These are phyloP conservation scores for Anacardium occidentale DNA, from an alignment of 345 rosid species.

Conservation along the genomic window DNA sequence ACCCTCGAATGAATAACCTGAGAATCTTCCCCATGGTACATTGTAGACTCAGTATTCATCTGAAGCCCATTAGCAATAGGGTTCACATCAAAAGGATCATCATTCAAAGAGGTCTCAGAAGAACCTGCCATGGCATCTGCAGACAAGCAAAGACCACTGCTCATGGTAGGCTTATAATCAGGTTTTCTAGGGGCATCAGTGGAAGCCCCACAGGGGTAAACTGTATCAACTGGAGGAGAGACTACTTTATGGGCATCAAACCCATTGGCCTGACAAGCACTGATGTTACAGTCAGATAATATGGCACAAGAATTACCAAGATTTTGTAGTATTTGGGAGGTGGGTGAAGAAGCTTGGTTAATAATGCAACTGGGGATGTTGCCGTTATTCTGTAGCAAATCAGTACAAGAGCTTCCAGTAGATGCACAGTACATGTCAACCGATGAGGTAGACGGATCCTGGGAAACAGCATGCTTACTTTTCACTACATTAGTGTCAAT, in stretches of 20 bases:
- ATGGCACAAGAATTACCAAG: not conserved
- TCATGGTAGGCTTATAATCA: too few relatives aligned
- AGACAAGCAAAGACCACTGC: too few relatives aligned
- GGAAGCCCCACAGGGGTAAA: too few relatives aligned
- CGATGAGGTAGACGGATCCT: not conserved
- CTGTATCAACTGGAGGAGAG: too few relatives aligned
- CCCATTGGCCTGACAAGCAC: too few relatives aligned
- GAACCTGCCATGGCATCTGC: too few relatives aligned
- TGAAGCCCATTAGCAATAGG: not conserved
- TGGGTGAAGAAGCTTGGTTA: not conserved
- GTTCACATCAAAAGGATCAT: conserved; percentile 10
- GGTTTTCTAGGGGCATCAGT: too few relatives aligned
- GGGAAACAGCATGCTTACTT: too few relatives aligned
- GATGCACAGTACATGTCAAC: not conserved
- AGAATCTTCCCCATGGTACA: conserved; percentile 8
- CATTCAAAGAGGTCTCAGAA: too few relatives aligned
- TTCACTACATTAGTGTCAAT: too few relatives aligned
- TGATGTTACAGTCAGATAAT: too few relatives aligned
- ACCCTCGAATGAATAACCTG: conserved; percentile 7
- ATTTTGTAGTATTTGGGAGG: not conserved
- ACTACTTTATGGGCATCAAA: too few relatives aligned
- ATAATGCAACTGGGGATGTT: not conserved
- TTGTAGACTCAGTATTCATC: conserved; percentile 5
- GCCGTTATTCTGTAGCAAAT: not conserved
- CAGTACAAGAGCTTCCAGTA: not conserved